Base-by-base conservation (phyloP, 345 rosid species). In the Citropsis articulata region DNA sequence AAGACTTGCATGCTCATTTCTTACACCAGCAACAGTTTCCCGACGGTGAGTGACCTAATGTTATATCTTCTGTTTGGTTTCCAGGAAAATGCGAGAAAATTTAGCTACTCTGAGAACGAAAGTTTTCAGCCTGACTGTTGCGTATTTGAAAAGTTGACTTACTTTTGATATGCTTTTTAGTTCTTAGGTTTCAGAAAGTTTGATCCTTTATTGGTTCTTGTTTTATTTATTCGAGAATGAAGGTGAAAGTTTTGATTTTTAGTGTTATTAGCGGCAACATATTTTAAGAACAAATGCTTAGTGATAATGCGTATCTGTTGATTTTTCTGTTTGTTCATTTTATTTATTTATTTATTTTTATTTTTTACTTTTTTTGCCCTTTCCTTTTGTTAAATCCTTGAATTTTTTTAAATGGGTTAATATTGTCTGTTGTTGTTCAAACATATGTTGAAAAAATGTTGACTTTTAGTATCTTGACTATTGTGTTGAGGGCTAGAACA, bases 1-100 rank as follows among this genome's bases (percentile, higher is more conserved):
- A 91, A 91, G 87, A 91, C 95, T 63, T 91, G 96, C 85, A 87
- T 91, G 85, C 95, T 91, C 75, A 91, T 91, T 71, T 91, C 92
- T 77, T 91, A 91, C 83, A 91, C 94, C 77, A 90, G 93, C 85
- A 91, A 91, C 84, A 90, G 88, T 85, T 91, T 90, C 75, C 93
- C 95, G 7, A 88, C 93, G 36, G 94, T 92, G 28, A 80, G 88
- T 40, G 8, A 9, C 18, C 71, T 30, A 64, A 19, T 69, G 72
- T 33, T 22, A 38, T 1, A 7, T 53, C 30, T 75, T 70, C 35
- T 69, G 79, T 75, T 70, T 57, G 71, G 40, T 71, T 36, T 25
- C 64, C 12, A 14, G 56, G 80, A 67, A 67, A 79, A 60, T 79
- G 59, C 36, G 61, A 6, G 38, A 2, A 31, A 33, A 63, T 72